Percentiles rank a stretch among this genome's conserved stretches.
Evolutionary conservation across 331 rosid genomes (phyloP).

Genomic region (Rhamnella rubrinervis): DNA sequence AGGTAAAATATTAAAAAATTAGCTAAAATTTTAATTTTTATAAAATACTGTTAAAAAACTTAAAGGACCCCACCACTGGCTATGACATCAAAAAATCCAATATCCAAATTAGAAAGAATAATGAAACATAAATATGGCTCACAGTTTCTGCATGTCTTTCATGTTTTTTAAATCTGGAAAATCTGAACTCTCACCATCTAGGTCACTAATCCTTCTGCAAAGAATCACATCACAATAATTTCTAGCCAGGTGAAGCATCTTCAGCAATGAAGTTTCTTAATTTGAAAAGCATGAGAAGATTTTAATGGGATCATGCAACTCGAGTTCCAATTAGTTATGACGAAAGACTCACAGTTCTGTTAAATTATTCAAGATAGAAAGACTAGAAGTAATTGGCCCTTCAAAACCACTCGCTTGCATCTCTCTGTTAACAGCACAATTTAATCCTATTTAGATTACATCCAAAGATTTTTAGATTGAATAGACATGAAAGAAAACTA

Average conservation of each 20-base stretch:
- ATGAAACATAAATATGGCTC: background rate
- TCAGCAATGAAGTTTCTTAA: background rate
- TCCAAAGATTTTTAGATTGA: too few relatives aligned
- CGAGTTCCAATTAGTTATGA: background rate
- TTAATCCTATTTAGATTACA: background rate
- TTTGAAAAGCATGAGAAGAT: background rate
- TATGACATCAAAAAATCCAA: too few relatives aligned
- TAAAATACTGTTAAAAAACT: too few relatives aligned
- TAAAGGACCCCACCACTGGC: too few relatives aligned
- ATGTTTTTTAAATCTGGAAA: conserved; percentile 18
- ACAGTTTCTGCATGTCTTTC: conserved; percentile 11
- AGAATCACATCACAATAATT: background rate
- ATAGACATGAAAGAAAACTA: too few relatives aligned
- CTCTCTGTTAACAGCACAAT: conserved; percentile 18
- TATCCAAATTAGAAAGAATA: background rate
- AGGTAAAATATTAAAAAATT: too few relatives aligned
- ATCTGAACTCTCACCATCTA: background rate
- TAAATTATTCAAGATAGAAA: conserved; percentile 12
- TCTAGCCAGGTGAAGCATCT: background rate
- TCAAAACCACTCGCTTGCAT: conserved; percentile 30
- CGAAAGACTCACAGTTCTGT: conserved; percentile 20
- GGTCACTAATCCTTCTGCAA: conserved; percentile 14
- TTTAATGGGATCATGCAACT: background rate
- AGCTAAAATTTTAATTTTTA: too few relatives aligned
- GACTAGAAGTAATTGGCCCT: conserved; percentile 30